Evolutionary conservation across 495 filamentous ascomycete genomes (phyloP), one percentile per base, ranked within the genome.

Genomic region (Thozetella sp.): DNA sequence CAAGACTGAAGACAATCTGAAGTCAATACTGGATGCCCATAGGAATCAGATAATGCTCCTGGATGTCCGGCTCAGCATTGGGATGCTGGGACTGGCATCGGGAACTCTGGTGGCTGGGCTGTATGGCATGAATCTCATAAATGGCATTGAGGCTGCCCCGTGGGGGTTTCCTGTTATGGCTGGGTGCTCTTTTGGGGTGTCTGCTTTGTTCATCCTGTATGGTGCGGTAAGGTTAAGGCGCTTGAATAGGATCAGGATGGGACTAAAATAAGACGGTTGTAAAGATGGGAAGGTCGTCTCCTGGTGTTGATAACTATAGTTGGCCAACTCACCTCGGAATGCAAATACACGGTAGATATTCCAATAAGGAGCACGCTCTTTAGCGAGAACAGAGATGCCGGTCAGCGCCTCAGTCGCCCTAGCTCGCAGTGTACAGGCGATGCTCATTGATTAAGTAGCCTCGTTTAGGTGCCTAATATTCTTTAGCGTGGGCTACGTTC

Each of bases 91-190:
- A 13, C 85, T 94, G 24, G 89, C 86, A 50, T 84, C 87, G 25
- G 91, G 90, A 17, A 91, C 91, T 57, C 87, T 93, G 55, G 78
- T 92, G 68, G 91, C 91, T 22, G 89, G 88, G 11, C 85, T 94
- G 10, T 93, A 93, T 74, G 91, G 91, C 61, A 94, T 94, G 91
- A 94, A 94, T 71, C 75, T 94, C 64, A 92, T 92, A 65, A 94
- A 94, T 73, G 93, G 93, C 72, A 83, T 93, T 57, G 91, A 94
- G 77, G 91, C 93, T 71, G 87, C 88, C 19, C 83, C 89, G 67
- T 68, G 89, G 40, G 91, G 90, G 15, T 93, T 94, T 70, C 71
- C 78, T 22, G 86, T 79, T 48, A 83, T 93, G 58, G 84, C 81
- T 10, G 75, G 72, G 11, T 83, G 79, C 66, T 89, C 83, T 60